Conservation (phyloP, 257 asterid genomes). For the Solanum appendiculatum region DNA sequence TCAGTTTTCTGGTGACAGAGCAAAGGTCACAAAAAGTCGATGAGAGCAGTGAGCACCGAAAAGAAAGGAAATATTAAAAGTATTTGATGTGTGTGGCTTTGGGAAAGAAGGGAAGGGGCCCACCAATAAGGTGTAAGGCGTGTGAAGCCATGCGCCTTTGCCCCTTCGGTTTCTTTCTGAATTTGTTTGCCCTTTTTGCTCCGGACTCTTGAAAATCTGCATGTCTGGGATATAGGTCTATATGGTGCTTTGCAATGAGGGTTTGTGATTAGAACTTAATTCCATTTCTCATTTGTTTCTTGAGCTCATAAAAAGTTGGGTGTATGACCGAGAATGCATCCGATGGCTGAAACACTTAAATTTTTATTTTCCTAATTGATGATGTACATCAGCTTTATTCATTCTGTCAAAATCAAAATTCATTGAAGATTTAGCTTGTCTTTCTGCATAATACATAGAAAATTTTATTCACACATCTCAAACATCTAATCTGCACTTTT, state of each 20-base stretch:
- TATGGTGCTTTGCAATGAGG: background rate
- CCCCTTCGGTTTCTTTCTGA: too few species aligned
- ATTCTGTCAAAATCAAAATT: background rate
- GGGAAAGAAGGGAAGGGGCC: background rate
- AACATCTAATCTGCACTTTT: conserved; percentile 1
- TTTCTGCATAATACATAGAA: background rate
- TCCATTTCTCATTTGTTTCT: background rate
- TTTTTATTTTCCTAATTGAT: background rate
- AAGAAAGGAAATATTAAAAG: conserved; percentile 1
- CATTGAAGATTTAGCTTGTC: background rate
- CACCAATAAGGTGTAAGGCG: too few species aligned
- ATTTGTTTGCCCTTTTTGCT: background rate
- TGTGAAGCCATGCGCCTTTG: background rate
- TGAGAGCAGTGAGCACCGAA: conserved; percentile 35
- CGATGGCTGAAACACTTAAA: background rate
- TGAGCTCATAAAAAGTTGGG: background rate
- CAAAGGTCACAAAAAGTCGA: conserved; percentile 43
- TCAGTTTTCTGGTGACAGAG: background rate
- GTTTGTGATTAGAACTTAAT: background rate
- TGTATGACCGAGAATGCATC: background rate
- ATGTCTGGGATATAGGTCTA: background rate
- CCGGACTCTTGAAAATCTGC: background rate
- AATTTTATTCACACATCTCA: background rate
- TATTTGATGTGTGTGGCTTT: background rate
- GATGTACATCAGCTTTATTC: background rate